Base-by-base conservation (phyloP, 2,329 filamentous ascomycete genomes). In the Epichloe festucae region DNA sequence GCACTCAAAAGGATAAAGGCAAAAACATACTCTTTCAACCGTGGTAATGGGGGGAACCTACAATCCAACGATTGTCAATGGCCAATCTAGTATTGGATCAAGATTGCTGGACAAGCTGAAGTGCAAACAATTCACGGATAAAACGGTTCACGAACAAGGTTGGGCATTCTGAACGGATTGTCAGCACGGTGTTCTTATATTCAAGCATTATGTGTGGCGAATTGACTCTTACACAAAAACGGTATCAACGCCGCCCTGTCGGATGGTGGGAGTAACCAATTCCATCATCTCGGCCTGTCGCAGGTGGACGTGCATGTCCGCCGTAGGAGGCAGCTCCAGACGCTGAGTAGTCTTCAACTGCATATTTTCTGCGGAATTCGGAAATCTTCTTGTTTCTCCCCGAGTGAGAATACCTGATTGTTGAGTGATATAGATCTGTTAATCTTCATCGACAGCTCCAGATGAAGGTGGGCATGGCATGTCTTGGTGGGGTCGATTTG, bases 301-400 rank as follows among this genome's bases (percentile, higher is more conserved):
- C 58, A 88, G 71, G 66, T 88, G 84, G 59, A 87, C 84, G 60
- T 84, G 81, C 68, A 85, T 79, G 66, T 86, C 82, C 49, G 82
- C 82, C 55, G 80, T 72, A 21, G 82, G 74, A 48, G 81, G 79
- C 60, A 86, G 73, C 69, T 80, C 74, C 36, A 54, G 40, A 11
- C 48, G 53, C 41, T 51, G 53, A 4, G 42, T 46, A 14, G 34
- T 48, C 38, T 51, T 54, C 39, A 54, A 27, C 40, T 52, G 44
- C 53, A 54, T 54, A 14, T 1, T 42, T 11, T 11, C 27, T 35
- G 23, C 15, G 43, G 3, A 15, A 36, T 49, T 35, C 12, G 15
- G 7, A n/a, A 36, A n/a, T 42, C 7, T 3, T 35, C 19, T 36
- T 17, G 31, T 11, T 21, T 19, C 31, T 19, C 17, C 17, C 17